These are phyloP conservation scores for Sistotremastrum niveocremeum DNA, from an alignment of 768 basidiomycete species.

Conservation along the genomic window DNA sequence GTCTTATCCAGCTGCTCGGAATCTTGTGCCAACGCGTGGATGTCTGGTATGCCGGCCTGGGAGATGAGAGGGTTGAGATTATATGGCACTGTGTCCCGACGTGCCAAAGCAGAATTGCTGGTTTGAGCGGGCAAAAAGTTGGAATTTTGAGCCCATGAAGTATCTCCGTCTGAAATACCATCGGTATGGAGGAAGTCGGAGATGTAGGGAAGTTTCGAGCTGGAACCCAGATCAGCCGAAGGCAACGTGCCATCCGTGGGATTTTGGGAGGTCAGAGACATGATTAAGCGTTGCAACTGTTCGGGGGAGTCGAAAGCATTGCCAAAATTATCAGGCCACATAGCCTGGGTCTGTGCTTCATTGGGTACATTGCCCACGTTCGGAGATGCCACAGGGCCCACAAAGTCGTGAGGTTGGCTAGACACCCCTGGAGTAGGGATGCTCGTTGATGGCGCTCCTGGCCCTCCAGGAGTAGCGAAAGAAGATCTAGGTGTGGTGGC, in stretches of 20 bases:
- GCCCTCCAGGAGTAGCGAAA: not conserved
- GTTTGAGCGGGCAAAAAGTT: slow-evolving; percentile 10
- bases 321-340: slow-evolving; percentile 10
- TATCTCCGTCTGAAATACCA: slow-evolving; percentile 8
- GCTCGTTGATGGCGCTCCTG: slow-evolving; percentile 29
- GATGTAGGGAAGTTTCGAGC: not conserved
- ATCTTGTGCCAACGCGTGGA: slow-evolving; percentile 23
- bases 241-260: not conserved
- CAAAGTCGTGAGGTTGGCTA: slow-evolving; percentile 43
- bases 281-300: slow-evolving; percentile 15
- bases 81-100: slow-evolving; percentile 13
- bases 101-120: slow-evolving; percentile 12
- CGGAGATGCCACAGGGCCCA: slow-evolving; percentile 13
- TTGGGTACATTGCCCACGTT: slow-evolving; percentile 5
- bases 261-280: slow-evolving; percentile 8
- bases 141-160: slow-evolving; percentile 4
- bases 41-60: slow-evolving; percentile 15
- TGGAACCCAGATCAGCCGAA: not conserved
- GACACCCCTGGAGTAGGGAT: slow-evolving; percentile 28
- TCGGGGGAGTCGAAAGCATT: slow-evolving; percentile 14
- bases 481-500: not conserved
- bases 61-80: slow-evolving; percentile 18
- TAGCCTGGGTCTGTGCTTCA: slow-evolving; percentile 3
- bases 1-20: slow-evolving; percentile 34
- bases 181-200: not conserved